A percentile compares a stretch with the other conserved stretches of the same genome.
phyloP scores from a whole-genome alignment of 2,329 filamentous ascomycete genomes.

The Colletotrichum cereale region DNA sequence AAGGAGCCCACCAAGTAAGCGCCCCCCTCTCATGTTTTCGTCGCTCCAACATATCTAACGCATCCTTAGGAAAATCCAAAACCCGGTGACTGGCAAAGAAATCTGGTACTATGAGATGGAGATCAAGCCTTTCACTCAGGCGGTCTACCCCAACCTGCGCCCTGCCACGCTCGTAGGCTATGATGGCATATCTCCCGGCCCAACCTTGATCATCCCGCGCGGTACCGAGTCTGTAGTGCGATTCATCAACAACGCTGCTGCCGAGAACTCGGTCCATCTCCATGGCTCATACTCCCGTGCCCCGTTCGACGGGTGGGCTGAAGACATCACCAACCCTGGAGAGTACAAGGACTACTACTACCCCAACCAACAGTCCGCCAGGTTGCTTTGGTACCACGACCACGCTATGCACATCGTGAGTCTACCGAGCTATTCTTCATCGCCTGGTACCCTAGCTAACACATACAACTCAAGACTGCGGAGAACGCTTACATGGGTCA shows the following conservation, averaged over 20 bases:
- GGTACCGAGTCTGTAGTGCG: slow-evolving; percentile 62
- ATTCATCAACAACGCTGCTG: slow-evolving; percentile 62
- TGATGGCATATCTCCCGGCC: slow-evolving; percentile 62
- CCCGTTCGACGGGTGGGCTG: slow-evolving; percentile 63
- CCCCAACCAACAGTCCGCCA: slow-evolving; percentile 65
- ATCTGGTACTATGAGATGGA: slow-evolving; percentile 54
- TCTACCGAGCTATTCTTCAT: not conserved
- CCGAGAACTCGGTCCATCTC: slow-evolving; percentile 64
- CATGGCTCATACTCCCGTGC: slow-evolving; percentile 65
- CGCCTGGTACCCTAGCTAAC: not conserved
- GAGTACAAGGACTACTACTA: slow-evolving; percentile 74
- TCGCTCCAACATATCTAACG: not conserved
- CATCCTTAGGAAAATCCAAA: slow-evolving; percentile 47
- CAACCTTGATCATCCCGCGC: slow-evolving; percentile 59
- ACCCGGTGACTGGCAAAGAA: slow-evolving; percentile 49
- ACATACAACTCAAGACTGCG: slow-evolving; percentile 55
- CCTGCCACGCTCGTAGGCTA: slow-evolving; percentile 53
- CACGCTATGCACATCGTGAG: slow-evolving; percentile 52
- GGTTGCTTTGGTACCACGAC: slow-evolving; percentile 70
- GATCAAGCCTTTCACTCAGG: slow-evolving; percentile 51
- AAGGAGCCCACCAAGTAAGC: slow-evolving; percentile 57
- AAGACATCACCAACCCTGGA: slow-evolving; percentile 61
- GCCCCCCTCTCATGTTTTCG: not conserved
- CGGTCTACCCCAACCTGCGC: slow-evolving; percentile 53
- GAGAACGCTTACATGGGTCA: slow-evolving; percentile 69